Evolutionary conservation across 345 rosid genomes (phyloP), one percentile per base, ranked within the genome.

Genomic region (Populus pruinosa): DNA sequence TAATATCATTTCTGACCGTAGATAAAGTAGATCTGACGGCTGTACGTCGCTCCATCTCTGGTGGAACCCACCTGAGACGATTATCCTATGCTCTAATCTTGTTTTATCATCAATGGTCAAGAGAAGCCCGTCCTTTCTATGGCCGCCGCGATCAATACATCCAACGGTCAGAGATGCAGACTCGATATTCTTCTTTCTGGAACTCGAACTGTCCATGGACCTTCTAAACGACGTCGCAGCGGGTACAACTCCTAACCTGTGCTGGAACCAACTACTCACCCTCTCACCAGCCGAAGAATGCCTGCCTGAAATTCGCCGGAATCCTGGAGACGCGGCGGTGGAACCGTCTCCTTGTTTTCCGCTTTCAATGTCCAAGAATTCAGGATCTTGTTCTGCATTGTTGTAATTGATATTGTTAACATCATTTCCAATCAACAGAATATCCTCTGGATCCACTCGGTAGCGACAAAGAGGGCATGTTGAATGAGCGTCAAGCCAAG

Each of bases 401-500:
- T 50, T 29, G 78, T 47, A 67, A 72, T 39, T 25, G 68, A 72
- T 70, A 77, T 71, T 82, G 77, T 33, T 47, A n/a, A n/a, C 83
- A 43, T 41, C 44, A 10, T 41, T 10, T 12, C 44, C 44, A 2
- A 87, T 78, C 74, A 94, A 76, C 63, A 93, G 92, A 44, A 94
- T 79, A 74, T 94, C 98, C 84, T 94, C 98, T 7, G 97, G 97
- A 83, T 94, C 92, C 71, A 94, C 97, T 50, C 95, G 90, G 88
- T 83, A 87, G 33, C 98, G 92, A 76, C 98, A 94, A 43, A 94
- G 97, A 50, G 98, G 98, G 71, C 98, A 94, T 18, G 98, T 93
- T 38, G 97, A 94, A 69, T 93, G 98, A 1, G 90, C 93, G 74
- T 94, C 98, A 14, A 94, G 98, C 98, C 98, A 94, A 35, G 97